Conservation (phyloP, 2,329 filamentous ascomycete species). For the Verruconis gallopava region DNA sequence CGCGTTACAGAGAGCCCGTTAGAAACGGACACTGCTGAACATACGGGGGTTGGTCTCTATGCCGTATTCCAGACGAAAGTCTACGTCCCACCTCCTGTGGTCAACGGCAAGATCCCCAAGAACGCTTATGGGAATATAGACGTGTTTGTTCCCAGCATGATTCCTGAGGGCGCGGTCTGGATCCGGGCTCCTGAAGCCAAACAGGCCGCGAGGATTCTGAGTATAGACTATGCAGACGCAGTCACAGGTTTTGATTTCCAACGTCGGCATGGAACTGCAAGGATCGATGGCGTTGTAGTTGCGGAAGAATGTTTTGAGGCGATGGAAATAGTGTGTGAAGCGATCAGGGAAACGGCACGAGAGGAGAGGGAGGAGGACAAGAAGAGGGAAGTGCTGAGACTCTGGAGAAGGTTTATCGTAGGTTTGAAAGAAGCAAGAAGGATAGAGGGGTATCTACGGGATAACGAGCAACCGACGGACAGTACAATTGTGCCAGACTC, state of each 20-base stretch:
- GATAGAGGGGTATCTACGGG: slow-evolving; percentile 27
- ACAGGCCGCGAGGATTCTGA: slow-evolving; percentile 60
- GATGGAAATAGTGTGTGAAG: slow-evolving; percentile 54
- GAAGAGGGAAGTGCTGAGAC: slow-evolving; percentile 35
- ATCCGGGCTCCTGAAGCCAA: slow-evolving; percentile 46
- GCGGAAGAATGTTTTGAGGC: slow-evolving; percentile 60
- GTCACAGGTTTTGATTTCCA: slow-evolving; percentile 83
- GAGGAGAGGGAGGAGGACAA: slow-evolving; percentile 47
- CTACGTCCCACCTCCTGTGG: slow-evolving; percentile 65
- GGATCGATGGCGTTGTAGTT: slow-evolving; percentile 66
- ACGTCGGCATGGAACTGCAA: slow-evolving; percentile 72
- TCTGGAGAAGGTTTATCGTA: slow-evolving; percentile 48
- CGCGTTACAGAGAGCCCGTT: slow-evolving; percentile 14
- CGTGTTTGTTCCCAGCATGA: slow-evolving; percentile 50
- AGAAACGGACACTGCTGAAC: slow-evolving; percentile 20
- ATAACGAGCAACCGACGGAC: slow-evolving; percentile 15
- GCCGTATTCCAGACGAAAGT: slow-evolving; percentile 50
- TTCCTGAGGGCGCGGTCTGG: slow-evolving; percentile 46
- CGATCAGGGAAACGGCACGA: slow-evolving; percentile 52
- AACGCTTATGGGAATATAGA: slow-evolving; percentile 52
- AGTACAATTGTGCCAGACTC: no score
- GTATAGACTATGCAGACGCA: slow-evolving; percentile 78
- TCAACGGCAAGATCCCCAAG: slow-evolving; percentile 54
- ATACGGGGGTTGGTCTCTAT: slow-evolving; percentile 42
- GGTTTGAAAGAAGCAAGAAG: slow-evolving; percentile 51